A percentile compares a stretch with the other conserved stretches of the same genome.
phyloP scores from a whole-genome alignment of 2,329 filamentous ascomycete genomes.

The Akanthomyces dipterigenus region DNA sequence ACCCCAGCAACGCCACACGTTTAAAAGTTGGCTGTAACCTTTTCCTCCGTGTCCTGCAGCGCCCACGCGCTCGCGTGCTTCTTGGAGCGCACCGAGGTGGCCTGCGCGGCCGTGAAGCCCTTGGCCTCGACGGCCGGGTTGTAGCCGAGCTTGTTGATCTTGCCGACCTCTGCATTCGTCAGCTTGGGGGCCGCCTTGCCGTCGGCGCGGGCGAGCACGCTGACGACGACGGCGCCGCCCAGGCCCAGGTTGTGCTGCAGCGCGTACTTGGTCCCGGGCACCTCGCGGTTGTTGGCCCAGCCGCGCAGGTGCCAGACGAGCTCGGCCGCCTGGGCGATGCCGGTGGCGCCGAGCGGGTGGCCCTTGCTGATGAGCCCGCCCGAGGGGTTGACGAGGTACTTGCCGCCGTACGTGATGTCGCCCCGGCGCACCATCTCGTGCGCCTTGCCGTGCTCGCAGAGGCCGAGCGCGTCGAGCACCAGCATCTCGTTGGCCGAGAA shows the following conservation, averaged over 20 bases:
- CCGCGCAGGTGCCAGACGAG: constrained; percentile 91
- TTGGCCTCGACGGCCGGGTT: constrained; percentile 87
- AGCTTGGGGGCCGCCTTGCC: constrained; percentile 57
- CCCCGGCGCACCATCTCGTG: constrained; percentile 83
- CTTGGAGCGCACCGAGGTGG: constrained; percentile 63
- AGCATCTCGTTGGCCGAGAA: constrained; percentile 95
- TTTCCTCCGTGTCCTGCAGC: constrained; percentile 53
- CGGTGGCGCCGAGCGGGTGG: constrained; percentile 87
- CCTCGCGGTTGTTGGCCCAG: constrained; percentile 85
- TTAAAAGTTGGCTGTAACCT: constrained; percentile 34
- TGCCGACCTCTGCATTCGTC: constrained; percentile 56
- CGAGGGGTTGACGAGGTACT: constrained; percentile 83
- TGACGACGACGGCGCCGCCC: constrained; percentile 84
- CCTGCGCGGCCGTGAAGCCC: constrained; percentile 78
- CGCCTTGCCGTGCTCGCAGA: constrained; percentile 73
- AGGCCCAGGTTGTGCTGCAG: constrained; percentile 92
- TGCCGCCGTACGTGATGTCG: constrained; percentile 85
- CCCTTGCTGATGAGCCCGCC: constrained; percentile 95
- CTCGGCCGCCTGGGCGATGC: constrained; percentile 93
- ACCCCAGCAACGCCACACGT: background rate
- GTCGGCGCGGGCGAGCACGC: constrained; percentile 81
- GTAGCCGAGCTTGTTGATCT: constrained; percentile 68
- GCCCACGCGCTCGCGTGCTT: constrained; percentile 64
- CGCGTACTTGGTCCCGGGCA: constrained; percentile 61
- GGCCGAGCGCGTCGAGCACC: constrained; percentile 76